Base-by-base conservation (phyloP, 75 land plant genomes). In the Pseudotsuga menziesii region DNA sequence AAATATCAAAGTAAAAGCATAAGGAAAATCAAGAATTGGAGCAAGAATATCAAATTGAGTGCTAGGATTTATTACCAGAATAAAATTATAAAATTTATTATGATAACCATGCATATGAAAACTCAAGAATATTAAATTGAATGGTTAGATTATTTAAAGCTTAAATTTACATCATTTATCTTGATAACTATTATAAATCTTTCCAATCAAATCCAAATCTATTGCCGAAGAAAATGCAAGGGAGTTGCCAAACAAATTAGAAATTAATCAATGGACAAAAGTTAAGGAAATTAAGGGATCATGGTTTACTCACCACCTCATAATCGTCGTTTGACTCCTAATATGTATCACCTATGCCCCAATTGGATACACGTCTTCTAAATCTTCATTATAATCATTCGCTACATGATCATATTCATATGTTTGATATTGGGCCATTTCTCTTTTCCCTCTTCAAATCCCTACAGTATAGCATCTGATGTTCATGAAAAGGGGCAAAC, bases 261-360 rank as follows among this genome's bases (percentile, higher is more conserved):
- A 59, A 39, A 35, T 22, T 61, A 66, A 55, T 32, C 22, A 52
- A 19, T 39, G 15, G 58, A 16, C 22, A 35, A 13, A 48, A 11
- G 17, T 52, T 26, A 19, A 59, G 22, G n/a, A 59, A 59, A 59
- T 19, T 22, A 59, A 75, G 62, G 54, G 32, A 75, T 2, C 15
- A 39, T 44, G 52, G 56, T 80, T 25, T 79, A 76, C 82, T 72
- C 66, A 75, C 79, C 76, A 41, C 82, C 75, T 76, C 85, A 82
- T 86, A 78, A 15, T 92, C 94, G 48, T 86, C 86, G 11, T 93
- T 91, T 16, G 89, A 89, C 12, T 93, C 95, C 12, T 93, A 85
- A 48, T 93, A 93, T 12, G 89, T 82, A 17, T 77, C 92, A 56
- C 61, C 86, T 71, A 81, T 75, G 36, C 73, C 85, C 67, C 84